Conservation (phyloP, 2,329 filamentous ascomycete species). For the Trichoderma oligosporum region DNA sequence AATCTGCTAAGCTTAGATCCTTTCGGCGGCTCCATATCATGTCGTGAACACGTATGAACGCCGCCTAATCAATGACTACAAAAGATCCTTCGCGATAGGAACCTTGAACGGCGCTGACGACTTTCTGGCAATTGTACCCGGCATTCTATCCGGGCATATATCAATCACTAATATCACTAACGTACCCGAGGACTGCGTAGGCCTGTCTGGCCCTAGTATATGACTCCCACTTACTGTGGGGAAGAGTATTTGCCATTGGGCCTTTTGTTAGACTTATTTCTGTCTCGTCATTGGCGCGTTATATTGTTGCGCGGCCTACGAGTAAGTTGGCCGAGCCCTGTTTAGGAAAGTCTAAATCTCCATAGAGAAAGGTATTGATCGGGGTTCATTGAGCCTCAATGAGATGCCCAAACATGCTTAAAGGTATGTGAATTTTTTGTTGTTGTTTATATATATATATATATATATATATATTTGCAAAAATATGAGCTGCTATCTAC, state of each 20-base stretch:
- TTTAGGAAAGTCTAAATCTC: not conserved
- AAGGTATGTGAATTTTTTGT: not conserved
- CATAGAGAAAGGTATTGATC: no score
- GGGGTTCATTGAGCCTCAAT: no score
- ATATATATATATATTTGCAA: not conserved
- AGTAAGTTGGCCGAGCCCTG: not conserved
- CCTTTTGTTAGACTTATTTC: conserved; percentile 10
- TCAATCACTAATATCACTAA: not conserved
- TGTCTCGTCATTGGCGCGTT: conserved; percentile 11
- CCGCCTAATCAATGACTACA: conserved; percentile 5
- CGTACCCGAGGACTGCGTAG: not conserved
- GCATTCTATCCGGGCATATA: not conserved
- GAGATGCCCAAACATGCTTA: no score
- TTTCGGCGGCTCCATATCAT: not conserved
- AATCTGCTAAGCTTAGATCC: not conserved
- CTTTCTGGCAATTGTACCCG: conserved; percentile 11
- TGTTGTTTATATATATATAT: not conserved
- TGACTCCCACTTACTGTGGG: not conserved
- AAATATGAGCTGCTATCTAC: not conserved
- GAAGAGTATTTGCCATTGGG: not conserved
- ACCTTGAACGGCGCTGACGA: conserved; percentile 6
- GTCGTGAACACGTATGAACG: not conserved
- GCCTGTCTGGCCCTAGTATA: not conserved
- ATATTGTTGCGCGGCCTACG: conserved; percentile 13
- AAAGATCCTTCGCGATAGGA: conserved; percentile 4